A percentile compares a stretch with the other conserved stretches of the same genome.
Evolutionary conservation across 768 basidiomycete species (phyloP).

Genomic region (Pisolithus microcarpus): DNA sequence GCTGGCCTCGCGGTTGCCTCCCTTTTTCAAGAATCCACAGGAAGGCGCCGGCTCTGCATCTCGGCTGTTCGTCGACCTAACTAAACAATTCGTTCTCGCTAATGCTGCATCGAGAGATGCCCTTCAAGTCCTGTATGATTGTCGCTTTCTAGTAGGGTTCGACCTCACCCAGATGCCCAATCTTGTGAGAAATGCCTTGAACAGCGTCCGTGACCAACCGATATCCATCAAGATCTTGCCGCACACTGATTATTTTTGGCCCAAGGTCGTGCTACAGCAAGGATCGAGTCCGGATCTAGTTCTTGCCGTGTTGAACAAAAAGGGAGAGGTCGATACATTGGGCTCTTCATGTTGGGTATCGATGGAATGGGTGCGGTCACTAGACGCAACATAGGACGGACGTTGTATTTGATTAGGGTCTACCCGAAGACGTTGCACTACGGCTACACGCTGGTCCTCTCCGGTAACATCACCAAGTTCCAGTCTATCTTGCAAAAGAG

Average conservation of each 20-base stretch:
- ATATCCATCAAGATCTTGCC: conserved; percentile 31
- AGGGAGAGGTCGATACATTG: background rate
- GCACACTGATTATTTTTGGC: conserved; percentile 41
- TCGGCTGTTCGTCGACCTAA: conserved; percentile 37
- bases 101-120: conserved; percentile 9
- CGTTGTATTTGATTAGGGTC: too few species aligned
- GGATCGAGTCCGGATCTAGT: conserved; percentile 14
- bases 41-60: conserved; percentile 15
- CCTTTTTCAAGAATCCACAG: conserved; percentile 29
- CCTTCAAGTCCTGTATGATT: conserved; percentile 53
- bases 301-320: conserved; percentile 15
- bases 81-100: conserved; percentile 18
- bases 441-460: too few species aligned
- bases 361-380: conserved; percentile 34
- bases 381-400: conserved; percentile 23
- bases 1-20: conserved; percentile 57
- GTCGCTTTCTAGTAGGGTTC: conserved; percentile 53
- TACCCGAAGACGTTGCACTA: too few species aligned
- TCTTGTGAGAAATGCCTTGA: conserved; percentile 26
- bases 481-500: too few species aligned
- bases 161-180: conserved; percentile 37
- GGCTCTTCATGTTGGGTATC: conserved; percentile 36
- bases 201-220: conserved; percentile 8
- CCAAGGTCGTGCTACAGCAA: conserved; percentile 33
- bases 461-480: too few species aligned